These are phyloP conservation scores for Cryptosporidium ubiquitum DNA, from an alignment of 169 alveolate species.

Conservation along the genomic window DNA sequence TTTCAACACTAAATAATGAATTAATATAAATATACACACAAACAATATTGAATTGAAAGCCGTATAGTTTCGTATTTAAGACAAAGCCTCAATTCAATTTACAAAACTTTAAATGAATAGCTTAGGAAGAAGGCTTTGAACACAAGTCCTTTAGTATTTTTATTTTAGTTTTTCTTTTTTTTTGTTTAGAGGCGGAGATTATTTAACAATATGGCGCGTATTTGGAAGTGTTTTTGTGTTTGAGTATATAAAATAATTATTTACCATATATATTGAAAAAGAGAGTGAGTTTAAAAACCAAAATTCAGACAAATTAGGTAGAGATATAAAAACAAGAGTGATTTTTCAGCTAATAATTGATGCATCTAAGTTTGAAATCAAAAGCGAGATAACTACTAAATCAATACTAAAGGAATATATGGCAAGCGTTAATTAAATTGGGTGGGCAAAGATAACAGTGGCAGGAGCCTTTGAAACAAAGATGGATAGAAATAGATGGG, in stretches of 20 bases:
- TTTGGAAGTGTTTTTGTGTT: background rate
- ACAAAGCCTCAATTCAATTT: background rate
- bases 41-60: background rate
- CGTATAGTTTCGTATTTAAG: background rate
- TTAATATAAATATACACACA: background rate
- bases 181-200: background rate
- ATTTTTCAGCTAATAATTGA: background rate
- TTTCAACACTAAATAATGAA: background rate
- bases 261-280: background rate
- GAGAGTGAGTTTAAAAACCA: background rate
- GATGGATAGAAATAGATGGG: conserved; percentile 53
- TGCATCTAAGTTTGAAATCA: background rate
- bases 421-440: background rate
- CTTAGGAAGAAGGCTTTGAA: no score
- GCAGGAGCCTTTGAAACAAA: conserved; percentile 16
- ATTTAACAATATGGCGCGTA: background rate
- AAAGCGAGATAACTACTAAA: background rate
- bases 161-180: background rate
- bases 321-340: background rate
- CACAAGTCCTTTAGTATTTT: background rate
- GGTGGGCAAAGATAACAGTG: background rate
- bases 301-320: background rate
- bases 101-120: background rate
- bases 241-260: background rate
- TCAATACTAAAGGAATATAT: background rate